Evolutionary conservation across 2,329 filamentous ascomycete genomes (phyloP).

Genomic region (Xylaria sp.): DNA sequence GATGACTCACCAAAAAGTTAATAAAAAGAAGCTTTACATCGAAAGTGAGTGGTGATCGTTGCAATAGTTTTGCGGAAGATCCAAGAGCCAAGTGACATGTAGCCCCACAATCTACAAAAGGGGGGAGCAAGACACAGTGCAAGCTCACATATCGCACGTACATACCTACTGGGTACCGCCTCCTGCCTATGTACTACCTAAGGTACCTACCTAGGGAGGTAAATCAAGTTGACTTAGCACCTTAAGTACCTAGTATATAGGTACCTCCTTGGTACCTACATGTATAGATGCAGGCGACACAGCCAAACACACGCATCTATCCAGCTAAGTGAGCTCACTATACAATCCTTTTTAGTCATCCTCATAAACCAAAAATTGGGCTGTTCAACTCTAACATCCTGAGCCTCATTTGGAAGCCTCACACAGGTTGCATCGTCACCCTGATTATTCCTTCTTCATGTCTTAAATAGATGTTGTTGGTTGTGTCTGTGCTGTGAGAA

Average conservation of each 20-base stretch:
- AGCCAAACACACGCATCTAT: neutral
- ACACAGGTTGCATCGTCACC: constrained; percentile 7
- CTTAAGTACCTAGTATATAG: too few relatives aligned
- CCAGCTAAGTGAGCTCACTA: neutral
- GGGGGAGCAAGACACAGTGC: constrained; percentile 11
- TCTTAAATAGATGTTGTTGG: constrained; percentile 17
- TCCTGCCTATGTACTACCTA: too few relatives aligned
- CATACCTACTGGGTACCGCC: too few relatives aligned
- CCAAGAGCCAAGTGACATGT: neutral
- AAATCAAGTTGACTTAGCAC: too few relatives aligned
- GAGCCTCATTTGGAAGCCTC: neutral
- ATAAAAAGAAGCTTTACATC: neutral
- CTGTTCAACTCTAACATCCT: neutral
- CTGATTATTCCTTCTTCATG: constrained; percentile 12
- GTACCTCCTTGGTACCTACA: too few relatives aligned
- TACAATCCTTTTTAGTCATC: too few relatives aligned
- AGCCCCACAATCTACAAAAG: neutral
- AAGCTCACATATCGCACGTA: neutral
- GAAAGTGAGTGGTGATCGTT: neutral
- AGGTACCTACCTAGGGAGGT: too few relatives aligned
- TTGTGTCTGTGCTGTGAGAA: constrained; percentile 2
- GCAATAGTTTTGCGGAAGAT: neutral
- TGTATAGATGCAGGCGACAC: neutral
- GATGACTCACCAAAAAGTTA: too few relatives aligned
- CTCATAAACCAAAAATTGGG: too few relatives aligned